Evolutionary conservation across 352 stramenopile species (phyloP).

Genomic region (Globisporangium cederbergense): DNA sequence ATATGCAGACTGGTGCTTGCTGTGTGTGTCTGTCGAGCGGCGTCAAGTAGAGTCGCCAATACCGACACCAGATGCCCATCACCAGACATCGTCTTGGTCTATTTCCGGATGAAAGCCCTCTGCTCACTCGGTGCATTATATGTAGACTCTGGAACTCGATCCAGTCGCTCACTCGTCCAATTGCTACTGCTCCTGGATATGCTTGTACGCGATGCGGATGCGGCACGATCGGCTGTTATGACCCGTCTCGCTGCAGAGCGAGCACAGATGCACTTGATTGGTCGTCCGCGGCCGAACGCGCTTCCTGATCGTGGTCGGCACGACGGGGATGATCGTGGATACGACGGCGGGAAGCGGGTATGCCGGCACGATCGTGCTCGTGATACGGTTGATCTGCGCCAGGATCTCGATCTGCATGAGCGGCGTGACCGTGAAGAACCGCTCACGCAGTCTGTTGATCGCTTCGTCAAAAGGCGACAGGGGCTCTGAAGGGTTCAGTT

Average conservation of each 20-base stretch:
- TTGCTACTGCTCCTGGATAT: background rate
- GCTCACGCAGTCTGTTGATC: background rate
- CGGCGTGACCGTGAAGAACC: slow-evolving; percentile 1
- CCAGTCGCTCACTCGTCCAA: slow-evolving; percentile 1
- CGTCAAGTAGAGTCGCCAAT: background rate
- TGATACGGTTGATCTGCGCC: slow-evolving; percentile 5
- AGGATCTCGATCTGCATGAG: slow-evolving; percentile 8
- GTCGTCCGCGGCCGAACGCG: background rate
- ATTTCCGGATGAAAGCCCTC: background rate
- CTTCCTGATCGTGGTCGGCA: background rate
- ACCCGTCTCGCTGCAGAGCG: slow-evolving; percentile 1
- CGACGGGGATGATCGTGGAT: background rate
- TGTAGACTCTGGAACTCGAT: background rate
- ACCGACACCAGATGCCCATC: background rate
- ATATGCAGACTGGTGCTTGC: background rate
- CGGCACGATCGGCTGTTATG: slow-evolving; percentile 1
- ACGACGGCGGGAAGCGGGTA: background rate
- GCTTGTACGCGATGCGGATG: background rate
- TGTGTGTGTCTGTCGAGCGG: background rate
- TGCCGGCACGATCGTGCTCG: background rate
- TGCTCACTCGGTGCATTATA: background rate
- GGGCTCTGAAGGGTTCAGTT: background rate
- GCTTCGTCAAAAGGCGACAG: slow-evolving; percentile 6
- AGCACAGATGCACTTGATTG: slow-evolving; percentile 4
- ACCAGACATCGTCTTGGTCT: background rate